These are phyloP conservation scores for Ophiognomonia clavigignenti-juglandacearum DNA, from an alignment of 2,329 filamentous ascomycete species.

Conservation along the genomic window DNA sequence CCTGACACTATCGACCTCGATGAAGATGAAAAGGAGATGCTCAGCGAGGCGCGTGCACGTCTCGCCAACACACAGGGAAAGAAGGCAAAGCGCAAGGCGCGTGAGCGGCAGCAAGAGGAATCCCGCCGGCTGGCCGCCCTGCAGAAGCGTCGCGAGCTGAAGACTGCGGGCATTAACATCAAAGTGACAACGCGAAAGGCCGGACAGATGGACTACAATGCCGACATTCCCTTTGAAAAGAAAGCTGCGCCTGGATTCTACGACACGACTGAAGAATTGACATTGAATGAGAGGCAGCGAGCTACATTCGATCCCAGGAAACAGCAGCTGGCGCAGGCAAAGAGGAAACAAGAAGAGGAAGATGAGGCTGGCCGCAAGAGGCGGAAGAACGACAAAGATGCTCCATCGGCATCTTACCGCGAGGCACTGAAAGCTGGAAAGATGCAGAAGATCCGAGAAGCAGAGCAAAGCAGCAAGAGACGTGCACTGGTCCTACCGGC, in stretches of 20 bases:
- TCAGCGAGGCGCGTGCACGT: conserved; percentile 93
- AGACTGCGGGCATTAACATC: conserved; percentile 97
- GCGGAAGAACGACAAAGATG: conserved; percentile 82
- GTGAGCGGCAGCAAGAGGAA: conserved; percentile 92
- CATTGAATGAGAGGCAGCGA: conserved; percentile 76
- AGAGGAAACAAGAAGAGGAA: conserved; percentile 88
- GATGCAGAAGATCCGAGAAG: conserved; percentile 90
- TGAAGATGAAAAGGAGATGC: conserved; percentile 99
- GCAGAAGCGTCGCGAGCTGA: conserved; percentile 93
- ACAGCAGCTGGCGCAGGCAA: conserved; percentile 76
- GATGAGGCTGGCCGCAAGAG: conserved; percentile 78
- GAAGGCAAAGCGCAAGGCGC: conserved; percentile 96
- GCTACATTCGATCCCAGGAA: conserved; percentile 88
- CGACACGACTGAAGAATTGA: conserved; percentile 80
- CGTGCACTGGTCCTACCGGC: conserved; percentile 76
- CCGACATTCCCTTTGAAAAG: conserved; percentile 97
- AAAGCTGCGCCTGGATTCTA: conserved; percentile 85
- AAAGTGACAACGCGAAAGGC: conserved; percentile 88
- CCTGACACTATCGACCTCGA: conserved; percentile 98
- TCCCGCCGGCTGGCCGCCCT: conserved; percentile 82
- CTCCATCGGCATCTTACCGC: conserved; percentile 71
- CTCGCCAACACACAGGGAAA: conserved; percentile 98
- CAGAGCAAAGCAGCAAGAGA: conserved; percentile 93
- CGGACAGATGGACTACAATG: conserved; percentile 99
- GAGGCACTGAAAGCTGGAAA: conserved; percentile 91